phyloP scores from a whole-genome alignment of 108 stramenopile species.

The Cyclotella baltica region DNA sequence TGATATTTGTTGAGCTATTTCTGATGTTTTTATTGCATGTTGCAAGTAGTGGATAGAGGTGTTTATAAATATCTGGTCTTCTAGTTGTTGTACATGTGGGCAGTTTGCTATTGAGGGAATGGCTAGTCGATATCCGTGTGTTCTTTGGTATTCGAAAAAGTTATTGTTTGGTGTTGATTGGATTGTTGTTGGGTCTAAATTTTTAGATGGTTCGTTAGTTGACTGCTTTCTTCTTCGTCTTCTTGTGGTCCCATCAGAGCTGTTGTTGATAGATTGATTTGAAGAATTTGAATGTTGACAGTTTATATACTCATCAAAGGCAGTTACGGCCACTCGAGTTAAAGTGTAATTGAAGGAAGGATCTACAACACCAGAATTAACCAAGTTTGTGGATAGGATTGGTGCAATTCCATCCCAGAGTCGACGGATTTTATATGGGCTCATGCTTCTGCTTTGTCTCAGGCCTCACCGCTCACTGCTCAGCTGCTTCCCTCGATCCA shows the following conservation, averaged over 20 bases:
- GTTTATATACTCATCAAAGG: slow-evolving; percentile 25
- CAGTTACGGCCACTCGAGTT: slow-evolving; percentile 23
- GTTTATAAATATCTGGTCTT: slow-evolving; percentile 17
- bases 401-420: slow-evolving; percentile 29
- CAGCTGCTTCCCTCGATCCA: background rate
- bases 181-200: background rate
- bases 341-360: slow-evolving; percentile 17
- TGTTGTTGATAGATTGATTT: background rate
- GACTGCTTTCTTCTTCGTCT: slow-evolving; percentile 1
- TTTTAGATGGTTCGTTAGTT: background rate
- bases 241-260: background rate
- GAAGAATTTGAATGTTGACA: background rate
- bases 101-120: slow-evolving; percentile 19
- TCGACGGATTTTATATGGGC: slow-evolving; percentile 10
- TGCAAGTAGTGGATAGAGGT: slow-evolving; percentile 15
- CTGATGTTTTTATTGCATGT: slow-evolving; percentile 2
- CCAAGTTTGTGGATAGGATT: slow-evolving; percentile 29
- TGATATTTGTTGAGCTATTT: slow-evolving; percentile 10
- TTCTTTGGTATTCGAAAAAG: slow-evolving; percentile 40
- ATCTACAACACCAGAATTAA: slow-evolving; percentile 20
- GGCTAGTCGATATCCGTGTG: slow-evolving; percentile 18
- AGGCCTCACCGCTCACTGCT: background rate
- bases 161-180: slow-evolving; percentile 22
- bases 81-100: slow-evolving; percentile 9
- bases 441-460: background rate